phyloP scores from a whole-genome alignment of 2,329 filamentous ascomycete genomes.

The Xylariales sp. region DNA sequence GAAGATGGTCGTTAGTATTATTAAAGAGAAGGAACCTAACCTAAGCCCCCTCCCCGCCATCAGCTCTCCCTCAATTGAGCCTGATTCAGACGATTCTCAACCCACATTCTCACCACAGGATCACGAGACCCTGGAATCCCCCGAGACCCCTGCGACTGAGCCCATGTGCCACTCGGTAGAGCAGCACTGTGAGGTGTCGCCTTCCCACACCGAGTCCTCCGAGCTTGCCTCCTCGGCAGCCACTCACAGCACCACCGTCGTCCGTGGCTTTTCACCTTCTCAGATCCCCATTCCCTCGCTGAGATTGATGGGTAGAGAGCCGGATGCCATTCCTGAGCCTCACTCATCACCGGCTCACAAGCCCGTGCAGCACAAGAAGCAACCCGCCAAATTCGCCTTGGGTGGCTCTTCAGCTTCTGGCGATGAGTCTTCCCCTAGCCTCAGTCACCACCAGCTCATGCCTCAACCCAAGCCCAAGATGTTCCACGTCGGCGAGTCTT shows the following conservation, averaged over 20 bases:
- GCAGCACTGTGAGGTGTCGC: slow-evolving; percentile 10
- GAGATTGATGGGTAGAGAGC: slow-evolving; percentile 38
- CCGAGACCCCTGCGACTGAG: slow-evolving; percentile 26
- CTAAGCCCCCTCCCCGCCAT: slow-evolving; percentile 45
- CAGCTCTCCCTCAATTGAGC: slow-evolving; percentile 29
- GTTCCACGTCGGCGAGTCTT: slow-evolving; percentile 54
- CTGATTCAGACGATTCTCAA: slow-evolving; percentile 41
- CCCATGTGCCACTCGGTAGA: slow-evolving; percentile 18
- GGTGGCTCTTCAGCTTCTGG: slow-evolving; percentile 78
- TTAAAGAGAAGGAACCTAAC: slow-evolving; percentile 76
- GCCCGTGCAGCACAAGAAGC: slow-evolving; percentile 64
- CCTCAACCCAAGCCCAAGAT: slow-evolving; percentile 33
- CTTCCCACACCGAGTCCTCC: slow-evolving; percentile 26
- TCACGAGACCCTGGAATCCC: slow-evolving; percentile 46
- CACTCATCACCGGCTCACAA: slow-evolving; percentile 55
- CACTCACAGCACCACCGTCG: slow-evolving; percentile 53
- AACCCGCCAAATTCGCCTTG: slow-evolving; percentile 61
- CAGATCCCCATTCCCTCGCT: slow-evolving; percentile 46
- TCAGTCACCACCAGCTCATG: slow-evolving; percentile 34
- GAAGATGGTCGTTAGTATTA: slow-evolving; percentile 91
- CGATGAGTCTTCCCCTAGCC: slow-evolving; percentile 67
- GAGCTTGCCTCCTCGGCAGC: slow-evolving; percentile 37
- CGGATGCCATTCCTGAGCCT: slow-evolving; percentile 57
- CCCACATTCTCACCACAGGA: slow-evolving; percentile 40
- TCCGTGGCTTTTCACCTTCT: slow-evolving; percentile 82